Base-by-base conservation (phyloP, 768 basidiomycete species). In the Lentinula raphanica region DNA sequence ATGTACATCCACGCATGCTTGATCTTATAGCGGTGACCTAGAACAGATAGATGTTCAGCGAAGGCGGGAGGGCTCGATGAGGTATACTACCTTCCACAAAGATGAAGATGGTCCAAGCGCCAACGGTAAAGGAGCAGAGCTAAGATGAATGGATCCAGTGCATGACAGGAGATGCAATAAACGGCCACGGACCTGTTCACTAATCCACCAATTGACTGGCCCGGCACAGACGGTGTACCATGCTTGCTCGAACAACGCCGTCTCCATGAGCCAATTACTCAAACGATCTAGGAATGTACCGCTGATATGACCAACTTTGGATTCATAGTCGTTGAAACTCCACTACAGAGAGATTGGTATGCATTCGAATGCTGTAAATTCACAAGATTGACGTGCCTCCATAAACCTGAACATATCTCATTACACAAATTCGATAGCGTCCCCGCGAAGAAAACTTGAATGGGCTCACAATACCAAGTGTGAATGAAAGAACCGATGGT, bases 131-230 rank as follows among this genome's bases (percentile, higher is more conserved):
- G 21, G 83, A 63, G 65, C 83, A 86, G 13, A 86, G 67, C 64
- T 56, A 31, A 9, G 21, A 31, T 8, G 9, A 27, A 31, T n/a
- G 11, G 36, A 56, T n/a, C 9, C 2, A 23, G 1, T 8, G 19
- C 15, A 21, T 17, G n/a, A 45, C 27, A 5, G 27, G 40, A 36
- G 27, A 3, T 19, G 13, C 12, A 29, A 27, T 3, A 15, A 15
- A 5, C 27, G 35, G 35, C 12, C 7, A 42, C 53, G 27, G 21
- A 57, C 46, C 56, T 86, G 83, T 66, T 85, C 80, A 61, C 81
- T 82, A 83, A 85, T 86, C 86, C 85, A 88, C 85, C 85, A 88
- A 49, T 79, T 81, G 44, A 76, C 58, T 0, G 74, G 69, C 29
- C 76, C 74, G 21, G 67, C 72, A 64, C 78, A 82, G 6, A 76